Conservation (phyloP, 305 asterid genomes). For the Petunia hybrid region DNA sequence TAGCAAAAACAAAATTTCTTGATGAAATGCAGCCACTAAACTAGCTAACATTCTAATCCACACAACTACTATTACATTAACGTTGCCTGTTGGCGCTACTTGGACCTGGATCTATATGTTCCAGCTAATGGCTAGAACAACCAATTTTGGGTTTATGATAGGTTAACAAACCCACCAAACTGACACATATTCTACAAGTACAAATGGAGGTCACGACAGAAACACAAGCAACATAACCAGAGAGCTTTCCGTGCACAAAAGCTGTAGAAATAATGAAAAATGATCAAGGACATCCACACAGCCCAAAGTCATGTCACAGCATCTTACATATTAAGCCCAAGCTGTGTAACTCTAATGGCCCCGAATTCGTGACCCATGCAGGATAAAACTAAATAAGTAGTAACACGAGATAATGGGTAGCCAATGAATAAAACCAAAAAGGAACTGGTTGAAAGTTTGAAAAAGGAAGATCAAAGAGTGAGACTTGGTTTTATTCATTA, state of each 20-base stretch:
- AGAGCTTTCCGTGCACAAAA: background rate
- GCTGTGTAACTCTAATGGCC: background rate
- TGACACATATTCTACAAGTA: background rate
- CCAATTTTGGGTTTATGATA: background rate
- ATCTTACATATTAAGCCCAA: slow-evolving; percentile 19
- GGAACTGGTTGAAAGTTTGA: too few relatives aligned
- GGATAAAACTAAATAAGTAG: background rate
- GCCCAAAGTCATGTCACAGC: background rate
- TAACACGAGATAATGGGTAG: background rate
- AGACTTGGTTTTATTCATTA: too few relatives aligned
- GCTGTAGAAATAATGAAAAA: slow-evolving; percentile 4
- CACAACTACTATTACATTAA: background rate
- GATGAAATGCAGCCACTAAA: background rate
- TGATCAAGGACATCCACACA: slow-evolving; percentile 9
- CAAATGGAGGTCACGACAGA: background rate
- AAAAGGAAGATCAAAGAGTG: too few relatives aligned
- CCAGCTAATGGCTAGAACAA: slow-evolving; percentile 15
- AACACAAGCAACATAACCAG: background rate
- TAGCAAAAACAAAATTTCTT: background rate
- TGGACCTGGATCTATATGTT: slow-evolving; percentile 17
- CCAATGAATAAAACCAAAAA: background rate
- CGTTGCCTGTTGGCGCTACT: slow-evolving; percentile 12
- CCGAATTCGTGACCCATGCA: background rate
- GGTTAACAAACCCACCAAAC: slow-evolving; percentile 7
- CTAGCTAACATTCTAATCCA: slow-evolving; percentile 19